Evolutionary conservation across 2,329 filamentous ascomycete genomes (phyloP).

Genomic region (Cyphellophora europaea): DNA sequence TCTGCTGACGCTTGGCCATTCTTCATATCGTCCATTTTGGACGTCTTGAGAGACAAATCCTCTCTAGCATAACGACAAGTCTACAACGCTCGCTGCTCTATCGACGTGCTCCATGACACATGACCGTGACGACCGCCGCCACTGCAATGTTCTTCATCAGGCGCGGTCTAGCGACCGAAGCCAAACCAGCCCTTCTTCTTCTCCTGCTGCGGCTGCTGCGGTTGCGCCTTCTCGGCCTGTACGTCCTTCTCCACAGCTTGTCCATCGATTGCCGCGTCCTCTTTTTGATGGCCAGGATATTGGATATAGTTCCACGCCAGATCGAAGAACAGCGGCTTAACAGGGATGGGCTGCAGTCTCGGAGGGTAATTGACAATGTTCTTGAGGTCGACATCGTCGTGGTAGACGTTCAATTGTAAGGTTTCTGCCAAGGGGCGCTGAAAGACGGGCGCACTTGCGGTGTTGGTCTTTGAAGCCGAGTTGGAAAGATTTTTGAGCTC

Average conservation of each 20-base stretch:
- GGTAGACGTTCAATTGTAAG: conserved; percentile 64
- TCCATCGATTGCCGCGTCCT: conserved; percentile 1
- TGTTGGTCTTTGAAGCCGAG: neutral
- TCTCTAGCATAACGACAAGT: no score
- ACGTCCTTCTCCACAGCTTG: conserved; percentile 17
- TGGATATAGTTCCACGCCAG: conserved; percentile 97
- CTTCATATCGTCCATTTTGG: no score
- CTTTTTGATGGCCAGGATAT: conserved; percentile 57
- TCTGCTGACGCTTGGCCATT: no score
- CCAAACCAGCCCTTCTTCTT: conserved; percentile 68
- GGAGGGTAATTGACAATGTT: conserved; percentile 85
- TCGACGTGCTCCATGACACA: no score
- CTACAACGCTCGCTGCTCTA: no score
- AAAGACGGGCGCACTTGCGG: conserved; percentile 13
- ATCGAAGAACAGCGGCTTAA: conserved; percentile 93
- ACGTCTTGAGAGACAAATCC: no score
- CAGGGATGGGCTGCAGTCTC: conserved; percentile 68
- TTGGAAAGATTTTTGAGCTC: conserved; percentile 52
- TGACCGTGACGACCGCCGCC: no score
- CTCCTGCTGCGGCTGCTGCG: conserved; percentile 35
- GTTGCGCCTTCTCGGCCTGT: conserved; percentile 24
- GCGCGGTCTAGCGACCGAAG: conserved; percentile 40
- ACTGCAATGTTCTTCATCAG: no score
- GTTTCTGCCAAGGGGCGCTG: conserved; percentile 61
- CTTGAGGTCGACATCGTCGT: conserved; percentile 56